Evolutionary conservation across 176 grass and related monocot species (phyloP).

Genomic region (Avena atlantica): DNA sequence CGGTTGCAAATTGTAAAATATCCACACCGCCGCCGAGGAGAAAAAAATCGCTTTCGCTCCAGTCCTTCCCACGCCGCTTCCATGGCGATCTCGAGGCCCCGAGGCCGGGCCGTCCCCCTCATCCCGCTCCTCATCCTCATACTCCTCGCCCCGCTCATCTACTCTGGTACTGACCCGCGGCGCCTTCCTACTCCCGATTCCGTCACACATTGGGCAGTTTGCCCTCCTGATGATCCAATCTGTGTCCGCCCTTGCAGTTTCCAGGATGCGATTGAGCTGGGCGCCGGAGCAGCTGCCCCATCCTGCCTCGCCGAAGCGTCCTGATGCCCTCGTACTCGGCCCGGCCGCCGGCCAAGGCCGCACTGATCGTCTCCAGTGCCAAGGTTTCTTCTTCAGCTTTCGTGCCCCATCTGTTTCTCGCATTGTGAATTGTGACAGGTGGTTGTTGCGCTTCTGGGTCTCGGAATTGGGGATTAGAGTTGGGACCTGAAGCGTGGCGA

Average conservation of each 20-base stretch:
- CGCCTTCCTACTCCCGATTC: constrained; percentile 25
- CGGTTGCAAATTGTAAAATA: not conserved
- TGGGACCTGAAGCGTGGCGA: not conserved
- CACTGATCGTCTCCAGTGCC: constrained; percentile 74
- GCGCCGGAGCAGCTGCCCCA: constrained; percentile 32
- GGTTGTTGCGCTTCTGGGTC: not conserved
- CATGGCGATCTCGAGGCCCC: constrained; percentile 56
- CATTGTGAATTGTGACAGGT: not conserved
- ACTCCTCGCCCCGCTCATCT: constrained; percentile 61
- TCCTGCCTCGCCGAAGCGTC: constrained; percentile 7
- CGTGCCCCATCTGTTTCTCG: not conserved
- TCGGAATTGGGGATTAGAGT: not conserved
- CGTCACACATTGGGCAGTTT: not conserved
- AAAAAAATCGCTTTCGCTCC: not conserved
- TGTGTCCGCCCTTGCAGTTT: constrained; percentile 47
- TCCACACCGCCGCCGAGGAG: constrained; percentile 11
- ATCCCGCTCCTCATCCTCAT: constrained; percentile 53
- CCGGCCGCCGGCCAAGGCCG: constrained; percentile 68
- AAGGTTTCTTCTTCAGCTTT: constrained; percentile 41
- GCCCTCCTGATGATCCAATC: constrained; percentile 41
- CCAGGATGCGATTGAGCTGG: constrained; percentile 55
- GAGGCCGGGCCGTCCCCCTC: constrained; percentile 35
- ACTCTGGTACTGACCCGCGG: constrained; percentile 50
- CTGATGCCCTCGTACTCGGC: constrained; percentile 60
- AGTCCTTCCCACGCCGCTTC: not conserved